A percentile compares a stretch with the other conserved stretches of the same genome.
Evolutionary conservation across 441 rosid species (phyloP).

Genomic region (Isatis lusitanica): DNA sequence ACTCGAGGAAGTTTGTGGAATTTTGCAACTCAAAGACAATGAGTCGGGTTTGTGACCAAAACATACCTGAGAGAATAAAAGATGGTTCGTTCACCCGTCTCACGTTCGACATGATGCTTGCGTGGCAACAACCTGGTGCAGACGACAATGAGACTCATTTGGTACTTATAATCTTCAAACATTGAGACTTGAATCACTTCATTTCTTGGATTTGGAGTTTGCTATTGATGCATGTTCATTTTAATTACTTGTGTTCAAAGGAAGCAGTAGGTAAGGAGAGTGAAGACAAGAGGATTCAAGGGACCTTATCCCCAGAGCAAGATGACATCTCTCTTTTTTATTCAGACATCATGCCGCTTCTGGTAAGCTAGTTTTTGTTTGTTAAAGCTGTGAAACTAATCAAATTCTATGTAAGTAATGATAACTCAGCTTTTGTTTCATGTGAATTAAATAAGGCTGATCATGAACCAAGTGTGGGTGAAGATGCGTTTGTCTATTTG

Average conservation of each 20-base stretch:
- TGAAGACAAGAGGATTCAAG: slow-evolving; percentile 54
- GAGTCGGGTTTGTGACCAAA: slow-evolving; percentile 42
- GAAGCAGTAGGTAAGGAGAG: slow-evolving; percentile 61
- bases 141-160: slow-evolving; percentile 42
- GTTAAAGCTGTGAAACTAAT: neutral
- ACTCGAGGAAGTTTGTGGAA: slow-evolving; percentile 70
- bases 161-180: slow-evolving; percentile 31
- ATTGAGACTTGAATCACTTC: neutral
- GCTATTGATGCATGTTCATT: neutral
- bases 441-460: slow-evolving; percentile 50
- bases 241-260: slow-evolving; percentile 35
- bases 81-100: slow-evolving; percentile 74
- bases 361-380: slow-evolving; percentile 49
- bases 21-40: slow-evolving; percentile 63
- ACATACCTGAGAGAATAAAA: slow-evolving; percentile 53
- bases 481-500: slow-evolving; percentile 87
- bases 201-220: neutral
- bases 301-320: slow-evolving; percentile 43
- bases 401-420: neutral
- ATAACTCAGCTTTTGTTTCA: neutral
- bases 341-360: slow-evolving; percentile 89
- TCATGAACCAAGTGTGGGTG: slow-evolving; percentile 69
- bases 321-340: slow-evolving; percentile 86
- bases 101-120: slow-evolving; percentile 83
- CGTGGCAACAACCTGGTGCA: slow-evolving; percentile 78